phyloP scores from a whole-genome alignment of 164 flowering plant genomes.

The Piper longum region DNA sequence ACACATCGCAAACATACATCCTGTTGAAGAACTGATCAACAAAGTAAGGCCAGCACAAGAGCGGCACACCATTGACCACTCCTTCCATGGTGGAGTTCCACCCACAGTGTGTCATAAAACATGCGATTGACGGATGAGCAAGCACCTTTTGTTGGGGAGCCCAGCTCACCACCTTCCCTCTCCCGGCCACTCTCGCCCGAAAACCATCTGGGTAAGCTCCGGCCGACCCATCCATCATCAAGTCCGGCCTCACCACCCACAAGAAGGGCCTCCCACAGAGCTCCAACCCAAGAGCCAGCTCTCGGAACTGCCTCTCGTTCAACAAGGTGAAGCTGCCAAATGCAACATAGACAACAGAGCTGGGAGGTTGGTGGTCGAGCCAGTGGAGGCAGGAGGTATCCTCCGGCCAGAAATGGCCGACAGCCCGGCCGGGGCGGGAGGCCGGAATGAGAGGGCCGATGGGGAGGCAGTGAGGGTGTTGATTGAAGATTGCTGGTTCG shows the following conservation, averaged over 20 bases:
- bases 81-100: slow-evolving; percentile 6
- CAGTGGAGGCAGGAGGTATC: not conserved
- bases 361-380: not conserved
- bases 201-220: slow-evolving; percentile 3
- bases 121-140: slow-evolving; percentile 3
- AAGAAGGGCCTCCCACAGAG: not conserved
- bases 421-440: not conserved
- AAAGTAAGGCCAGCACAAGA: slow-evolving; percentile 8
- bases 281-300: not conserved
- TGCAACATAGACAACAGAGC: slow-evolving; percentile 1
- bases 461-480: not conserved
- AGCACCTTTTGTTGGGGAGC: slow-evolving; percentile 2
- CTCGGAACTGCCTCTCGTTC: not conserved
- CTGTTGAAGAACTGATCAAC: slow-evolving; percentile 5
- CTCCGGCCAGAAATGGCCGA: slow-evolving; percentile 2
- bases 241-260: slow-evolving; percentile 2
- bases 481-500: not conserved
- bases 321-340: not conserved
- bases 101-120: slow-evolving; percentile 6
- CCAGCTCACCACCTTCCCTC: slow-evolving; percentile 4
- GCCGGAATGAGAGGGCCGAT: not conserved
- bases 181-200: not conserved
- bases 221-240: not conserved
- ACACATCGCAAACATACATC: not conserved
- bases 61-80: slow-evolving; percentile 1